Base-by-base conservation (phyloP, 108 stramenopile genomes). In the Cyclostephanos tholiformis region DNA sequence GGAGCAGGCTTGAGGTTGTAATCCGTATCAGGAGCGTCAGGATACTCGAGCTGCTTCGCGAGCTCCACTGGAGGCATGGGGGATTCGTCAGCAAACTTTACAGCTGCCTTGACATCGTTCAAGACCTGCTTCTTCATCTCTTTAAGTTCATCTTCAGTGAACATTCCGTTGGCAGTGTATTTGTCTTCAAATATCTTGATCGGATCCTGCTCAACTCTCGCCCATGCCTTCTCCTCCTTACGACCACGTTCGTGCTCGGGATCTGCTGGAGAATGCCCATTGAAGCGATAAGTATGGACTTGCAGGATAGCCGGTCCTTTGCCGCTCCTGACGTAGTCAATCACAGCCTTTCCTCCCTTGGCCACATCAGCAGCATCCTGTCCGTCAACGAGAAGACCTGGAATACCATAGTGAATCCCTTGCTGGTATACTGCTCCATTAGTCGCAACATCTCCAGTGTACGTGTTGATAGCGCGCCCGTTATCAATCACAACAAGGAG, bases 161-260 rank as follows among this genome's bases (percentile, higher is more conserved):
- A 91, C 13, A 90, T 65, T 52, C 94, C 93, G 10, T 82, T 81
- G 55, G 73, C 82, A 41, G 79, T 89, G 75, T 91, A 91, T 53
- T 85, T 84, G 55, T 87, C 84, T 86, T 98, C 98, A 69, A 97
- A 98, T 66, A 88, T 88, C 88, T 93, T 91, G 79, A 98, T 89
- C 30, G 98, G 98, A 70, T 98, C 98, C 74, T 96, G 96, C 62
- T 90, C 91, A 17, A 87, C 83, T 29, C 97, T 83, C 14, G 98
- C 98, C 98, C 98, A 98, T 16, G 88, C 87, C 93, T 98, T 98
- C 80, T 98, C 98, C 32, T 97, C 96, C 88, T 98, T 98, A 61
- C 98, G 94, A 14, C 98, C 98, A 62, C 98, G 89, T 82, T 98
- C 98, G 75, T 98, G 98, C 80, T 98, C 98, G 32, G 98, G 98